Evolutionary conservation across 2,329 filamentous ascomycete species (phyloP).

Genomic region (Scedosporium dehoogii): DNA sequence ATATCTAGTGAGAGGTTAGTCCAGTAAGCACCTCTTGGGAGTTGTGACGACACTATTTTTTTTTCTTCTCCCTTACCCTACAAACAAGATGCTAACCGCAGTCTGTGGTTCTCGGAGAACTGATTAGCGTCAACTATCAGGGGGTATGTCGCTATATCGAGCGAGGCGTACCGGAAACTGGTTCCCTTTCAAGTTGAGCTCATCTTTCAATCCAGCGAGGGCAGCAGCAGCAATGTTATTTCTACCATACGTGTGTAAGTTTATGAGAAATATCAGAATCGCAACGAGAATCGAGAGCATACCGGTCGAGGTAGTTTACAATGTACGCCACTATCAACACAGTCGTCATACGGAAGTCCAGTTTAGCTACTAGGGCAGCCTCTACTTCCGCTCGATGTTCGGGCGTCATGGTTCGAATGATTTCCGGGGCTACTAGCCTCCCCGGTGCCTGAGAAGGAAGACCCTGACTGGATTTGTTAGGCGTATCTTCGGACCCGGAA

Average conservation of each 20-base stretch:
- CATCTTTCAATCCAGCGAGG: slow-evolving; percentile 34
- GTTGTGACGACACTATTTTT: neutral
- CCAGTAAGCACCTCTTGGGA: neutral
- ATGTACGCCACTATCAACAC: slow-evolving; percentile 54
- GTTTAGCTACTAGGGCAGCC: slow-evolving; percentile 46
- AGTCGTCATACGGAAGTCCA: slow-evolving; percentile 41
- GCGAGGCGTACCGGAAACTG: slow-evolving; percentile 8
- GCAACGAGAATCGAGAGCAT: slow-evolving; percentile 12
- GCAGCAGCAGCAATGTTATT: slow-evolving; percentile 31
- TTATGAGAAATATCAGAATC: neutral
- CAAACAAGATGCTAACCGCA: slow-evolving; percentile 40
- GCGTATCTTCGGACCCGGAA: neutral
- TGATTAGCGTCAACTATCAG: neutral
- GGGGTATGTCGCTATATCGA: neutral
- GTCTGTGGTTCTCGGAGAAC: slow-evolving; percentile 19
- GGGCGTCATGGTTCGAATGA: slow-evolving; percentile 28
- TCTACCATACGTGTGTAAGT: slow-evolving; percentile 10
- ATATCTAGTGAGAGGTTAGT: slow-evolving; percentile 20
- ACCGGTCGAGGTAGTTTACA: slow-evolving; percentile 57
- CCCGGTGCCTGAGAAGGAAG: neutral
- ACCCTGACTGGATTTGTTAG: too few species aligned
- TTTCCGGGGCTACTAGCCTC: slow-evolving; percentile 17
- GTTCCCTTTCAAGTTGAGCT: slow-evolving; percentile 26
- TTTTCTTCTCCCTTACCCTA: slow-evolving; percentile 27
- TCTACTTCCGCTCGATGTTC: slow-evolving; percentile 39